These are phyloP conservation scores for Pseudopyricularia cyperi DNA, from an alignment of 2,329 filamentous ascomycete species.

Conservation along the genomic window DNA sequence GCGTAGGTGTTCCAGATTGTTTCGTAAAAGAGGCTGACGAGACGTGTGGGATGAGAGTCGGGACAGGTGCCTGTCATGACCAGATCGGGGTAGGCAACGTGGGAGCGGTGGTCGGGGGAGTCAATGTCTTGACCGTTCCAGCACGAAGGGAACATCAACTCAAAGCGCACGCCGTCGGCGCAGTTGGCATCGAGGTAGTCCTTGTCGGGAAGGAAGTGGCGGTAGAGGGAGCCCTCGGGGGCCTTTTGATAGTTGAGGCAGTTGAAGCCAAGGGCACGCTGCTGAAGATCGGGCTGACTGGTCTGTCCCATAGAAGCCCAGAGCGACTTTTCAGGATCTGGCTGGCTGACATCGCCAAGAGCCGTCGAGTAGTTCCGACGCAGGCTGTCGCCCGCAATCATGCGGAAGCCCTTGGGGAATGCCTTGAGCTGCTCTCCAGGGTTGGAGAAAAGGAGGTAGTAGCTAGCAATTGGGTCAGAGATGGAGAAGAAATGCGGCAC, in stretches of 20 bases:
- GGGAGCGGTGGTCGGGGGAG: slow-evolving; percentile 40
- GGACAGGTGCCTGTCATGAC: slow-evolving; percentile 72
- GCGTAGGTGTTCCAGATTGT: slow-evolving; percentile 66
- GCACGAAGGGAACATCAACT: slow-evolving; percentile 82
- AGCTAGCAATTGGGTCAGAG: slow-evolving; percentile 32
- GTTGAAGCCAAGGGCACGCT: slow-evolving; percentile 89
- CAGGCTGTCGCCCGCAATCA: slow-evolving; percentile 63
- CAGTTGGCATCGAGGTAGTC: slow-evolving; percentile 69
- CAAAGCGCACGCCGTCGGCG: slow-evolving; percentile 65
- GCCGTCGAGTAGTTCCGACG: slow-evolving; percentile 53
- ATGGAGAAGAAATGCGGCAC: background rate
- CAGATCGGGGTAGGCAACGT: slow-evolving; percentile 67
- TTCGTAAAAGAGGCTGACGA: slow-evolving; percentile 72
- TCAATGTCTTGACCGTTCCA: slow-evolving; percentile 62
- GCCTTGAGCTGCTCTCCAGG: background rate
- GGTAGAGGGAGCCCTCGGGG: slow-evolving; percentile 63
- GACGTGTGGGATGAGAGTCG: slow-evolving; percentile 48
- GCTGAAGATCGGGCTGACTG: slow-evolving; percentile 52
- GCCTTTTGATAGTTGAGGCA: slow-evolving; percentile 66
- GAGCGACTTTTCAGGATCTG: slow-evolving; percentile 51
- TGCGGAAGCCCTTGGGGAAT: slow-evolving; percentile 44
- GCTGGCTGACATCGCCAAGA: slow-evolving; percentile 53
- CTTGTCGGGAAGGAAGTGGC: slow-evolving; percentile 74
- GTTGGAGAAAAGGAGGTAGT: slow-evolving; percentile 55
- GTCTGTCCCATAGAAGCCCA: slow-evolving; percentile 56